Percentiles rank a stretch among this genome's conserved stretches.
Conservation (phyloP, 140 eudicot genomes). For the Stevia rebaudiana region DNA sequence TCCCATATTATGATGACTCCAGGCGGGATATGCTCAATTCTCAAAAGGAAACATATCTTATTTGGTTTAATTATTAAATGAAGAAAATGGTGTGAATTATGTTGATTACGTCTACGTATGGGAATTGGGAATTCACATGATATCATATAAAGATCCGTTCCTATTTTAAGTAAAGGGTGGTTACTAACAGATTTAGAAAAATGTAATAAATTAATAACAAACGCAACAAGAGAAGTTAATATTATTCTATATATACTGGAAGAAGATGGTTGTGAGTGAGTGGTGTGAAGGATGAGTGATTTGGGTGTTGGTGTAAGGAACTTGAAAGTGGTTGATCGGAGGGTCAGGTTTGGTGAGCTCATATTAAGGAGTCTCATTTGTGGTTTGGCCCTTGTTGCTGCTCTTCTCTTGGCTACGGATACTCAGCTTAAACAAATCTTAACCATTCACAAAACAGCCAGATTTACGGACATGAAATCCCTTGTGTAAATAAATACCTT, state of each 20-base stretch:
- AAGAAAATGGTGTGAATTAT: too few species aligned
- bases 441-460: constrained; percentile 61
- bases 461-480: constrained; percentile 80
- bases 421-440: constrained; percentile 65
- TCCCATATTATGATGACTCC: too few species aligned
- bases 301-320: constrained; percentile 69
- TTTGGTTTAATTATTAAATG: too few species aligned
- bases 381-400: constrained; percentile 58
- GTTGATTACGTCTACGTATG: not conserved
- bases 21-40: too few species aligned
- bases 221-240: too few species aligned
- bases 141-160: not conserved
- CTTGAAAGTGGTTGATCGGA: constrained; percentile 46
- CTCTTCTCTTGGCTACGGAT: constrained; percentile 66
- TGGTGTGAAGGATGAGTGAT: constrained; percentile 41
- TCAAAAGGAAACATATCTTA: too few species aligned
- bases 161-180: not conserved
- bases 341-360: constrained; percentile 59
- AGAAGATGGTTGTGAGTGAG: not conserved
- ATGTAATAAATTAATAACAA: too few species aligned
- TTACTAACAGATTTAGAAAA: not conserved
- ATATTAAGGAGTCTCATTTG: constrained; percentile 53
- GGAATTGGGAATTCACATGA: not conserved
- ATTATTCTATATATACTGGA: not conserved
- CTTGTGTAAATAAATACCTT: constrained; percentile 43